Evolutionary conservation across 805 yeast species (phyloP), one percentile per base, ranked within the genome.

Genomic region (Zygoascus biomembranicola): DNA sequence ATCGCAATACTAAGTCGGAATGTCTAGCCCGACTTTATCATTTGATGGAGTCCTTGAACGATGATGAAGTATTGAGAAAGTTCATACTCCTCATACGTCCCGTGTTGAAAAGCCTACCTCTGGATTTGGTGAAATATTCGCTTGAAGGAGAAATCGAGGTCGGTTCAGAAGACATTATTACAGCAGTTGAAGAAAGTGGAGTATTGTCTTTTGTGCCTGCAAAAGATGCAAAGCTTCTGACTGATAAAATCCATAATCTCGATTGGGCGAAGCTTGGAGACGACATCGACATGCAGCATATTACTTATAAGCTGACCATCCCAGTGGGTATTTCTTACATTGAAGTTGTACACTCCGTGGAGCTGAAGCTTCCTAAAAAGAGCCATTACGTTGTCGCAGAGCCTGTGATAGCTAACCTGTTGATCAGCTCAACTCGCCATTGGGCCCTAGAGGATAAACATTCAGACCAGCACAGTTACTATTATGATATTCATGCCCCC

Each of bases 261-360:
- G 41, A 53, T 8, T 55, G 55, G 26, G 43, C 51, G 19, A 32
- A 45, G 23, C 47, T 59, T 32, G 31, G 35, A 2, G 52, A 49
- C 8, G 55, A 42, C 10, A 44, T 23, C 14, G 58, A 58, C 20
- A 47, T 59, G 13, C 50, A 57, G 28, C 49, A 37, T 9, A 26
- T 65, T 8, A 53, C 62, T 1, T 52, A 51, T 14, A 65, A 65
- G 41, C 65, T 82, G 41, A 56, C 60, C 32, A 81, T 87, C 49
- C 71, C 76, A 2, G 92, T 86, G 5, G 77, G 84, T 0, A 70
- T 85, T 19, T 92, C 94, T 0, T 66, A 72, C 2, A 75, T 82
- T 8, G 78, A 81, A 57, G 74, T 80, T 18, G 74, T 86, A 19
- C 90, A 85, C 59, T 73, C 77, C 8, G 77, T 82, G 8, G 81